Base-by-base conservation (phyloP, 2,329 filamentous ascomycete genomes). In the Fusarium heterosporum region DNA sequence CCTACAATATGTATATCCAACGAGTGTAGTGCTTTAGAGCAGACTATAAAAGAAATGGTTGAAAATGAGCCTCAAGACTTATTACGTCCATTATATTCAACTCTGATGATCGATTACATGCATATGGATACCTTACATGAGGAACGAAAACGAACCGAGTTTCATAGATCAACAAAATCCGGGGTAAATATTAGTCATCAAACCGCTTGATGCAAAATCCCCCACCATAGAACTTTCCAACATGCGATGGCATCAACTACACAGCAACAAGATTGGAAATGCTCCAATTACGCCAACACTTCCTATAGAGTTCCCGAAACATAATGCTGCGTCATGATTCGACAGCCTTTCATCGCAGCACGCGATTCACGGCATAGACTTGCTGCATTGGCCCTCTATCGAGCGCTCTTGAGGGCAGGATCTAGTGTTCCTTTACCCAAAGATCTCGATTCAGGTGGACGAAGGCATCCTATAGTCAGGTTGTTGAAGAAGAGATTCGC, bases 341-440 rank as follows among this genome's bases (percentile, higher is more conserved):
- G 74, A 52, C 68, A 71, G 17, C 68, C 51, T 34, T 83, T 84
- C 57, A 66, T 85, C 41, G 83, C 85, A 30, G 81, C 82, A 61
- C 80, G 79, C 57, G 81, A 80, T 62, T 82, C 83, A 71, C 83
- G 84, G 64, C 86, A 88, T 73, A 82, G 86, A 62, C 75, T 72
- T 72, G 85, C 86, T 72, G 85, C 87, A 74, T 84, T 92, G 65
- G 89, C 91, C 49, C 87, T 95, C 47, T 94, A 90, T 79, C 85
- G 89, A 64, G 88, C 90, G 34, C 85, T 95, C 55, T 79, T 93
- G 51, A 83, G 83, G 64, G 84, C 87, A 77, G 87, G 83, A 59
- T 76, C 80, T 29, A 80, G 77, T 39, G 78, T 90, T 32, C 78
- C 83, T 2, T 78, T 92, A 3, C 83, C 86, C 2, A 71, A 80